Base-by-base conservation (phyloP, 2,329 filamentous ascomycete species). In the Penicillium sp. region DNA sequence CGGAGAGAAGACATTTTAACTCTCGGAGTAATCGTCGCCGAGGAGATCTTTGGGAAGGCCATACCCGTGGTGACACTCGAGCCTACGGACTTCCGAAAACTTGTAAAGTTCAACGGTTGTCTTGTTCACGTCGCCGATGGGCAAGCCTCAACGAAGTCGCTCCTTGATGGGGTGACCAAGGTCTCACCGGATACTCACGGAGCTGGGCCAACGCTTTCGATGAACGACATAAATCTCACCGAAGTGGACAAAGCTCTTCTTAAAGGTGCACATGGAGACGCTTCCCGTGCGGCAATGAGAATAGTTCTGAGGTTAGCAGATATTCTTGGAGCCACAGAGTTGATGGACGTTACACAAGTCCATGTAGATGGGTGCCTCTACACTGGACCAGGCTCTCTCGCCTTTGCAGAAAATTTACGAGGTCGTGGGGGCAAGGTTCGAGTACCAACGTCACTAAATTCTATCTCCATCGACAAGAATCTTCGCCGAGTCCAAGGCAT, bases 321-420 rank as follows among this genome's bases (percentile, higher is more conserved):
- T 1, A 54, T 79, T 0, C 68, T 72, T 59, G 70, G 67, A 3
- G 73, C 70, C 0, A 57, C 46, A 0, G 45, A 65, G 6, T 57
- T 80, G 2, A 70, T 77, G 15, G 62, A 73, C 37, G 65, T 79
- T 12, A 68, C 64, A 0, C 75, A 76, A 56, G 76, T 69, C 26
- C 77, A 80, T 49, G 72, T 80, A 11, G 77, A 80, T 48, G 74
- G 66, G 12, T 76, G 77, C 51, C 67, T 75, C 33, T 79, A 79
- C 53, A 75, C 72, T 0, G 77, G 78, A 0, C 72, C 73, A 0
- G 75, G 66, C 3, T 70, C 67, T 12, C 60, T 79, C 0, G 50
- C 57, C 1, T 73, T 79, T 29, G 73, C 76, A 2, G 61, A 77
- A 51, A 65, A 52, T 5, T 63, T 79, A 1, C 64, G 67, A 0